Percentiles rank a stretch among this genome's conserved stretches.
These are phyloP conservation scores for Nemania serpens DNA, from an alignment of 2,329 filamentous ascomycete genomes.

Conservation along the genomic window DNA sequence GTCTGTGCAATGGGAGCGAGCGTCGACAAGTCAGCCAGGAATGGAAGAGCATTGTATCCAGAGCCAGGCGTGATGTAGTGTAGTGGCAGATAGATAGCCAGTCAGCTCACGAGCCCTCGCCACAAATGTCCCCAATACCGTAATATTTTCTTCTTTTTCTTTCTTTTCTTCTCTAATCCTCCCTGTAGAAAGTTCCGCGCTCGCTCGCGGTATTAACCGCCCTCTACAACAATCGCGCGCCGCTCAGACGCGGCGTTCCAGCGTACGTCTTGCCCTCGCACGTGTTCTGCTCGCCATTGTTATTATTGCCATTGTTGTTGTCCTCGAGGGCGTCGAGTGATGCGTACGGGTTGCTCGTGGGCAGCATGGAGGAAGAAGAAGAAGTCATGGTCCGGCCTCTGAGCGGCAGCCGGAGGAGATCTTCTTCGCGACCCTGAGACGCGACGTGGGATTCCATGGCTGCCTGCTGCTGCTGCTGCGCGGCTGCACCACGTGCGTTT, in stretches of 20 bases:
- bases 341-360: conserved; percentile 36
- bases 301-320: neutral
- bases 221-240: no score
- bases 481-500: no score
- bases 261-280: neutral
- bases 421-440: neutral
- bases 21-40: no score
- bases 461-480: neutral
- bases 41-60: neutral
- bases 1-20: no score
- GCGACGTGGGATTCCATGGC: neutral
- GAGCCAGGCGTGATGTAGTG: neutral
- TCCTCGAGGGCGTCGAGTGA: conserved; percentile 34
- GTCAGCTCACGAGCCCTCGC: no score
- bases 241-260: neutral
- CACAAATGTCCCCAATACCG: no score
- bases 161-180: no score
- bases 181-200: no score
- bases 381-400: neutral
- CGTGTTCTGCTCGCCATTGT: neutral
- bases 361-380: conserved; percentile 5
- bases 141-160: no score
- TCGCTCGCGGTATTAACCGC: no score
- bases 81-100: no score
- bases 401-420: no score